Conservation (phyloP, 1,284 basidiomycete species). For the Pascua sp. region DNA sequence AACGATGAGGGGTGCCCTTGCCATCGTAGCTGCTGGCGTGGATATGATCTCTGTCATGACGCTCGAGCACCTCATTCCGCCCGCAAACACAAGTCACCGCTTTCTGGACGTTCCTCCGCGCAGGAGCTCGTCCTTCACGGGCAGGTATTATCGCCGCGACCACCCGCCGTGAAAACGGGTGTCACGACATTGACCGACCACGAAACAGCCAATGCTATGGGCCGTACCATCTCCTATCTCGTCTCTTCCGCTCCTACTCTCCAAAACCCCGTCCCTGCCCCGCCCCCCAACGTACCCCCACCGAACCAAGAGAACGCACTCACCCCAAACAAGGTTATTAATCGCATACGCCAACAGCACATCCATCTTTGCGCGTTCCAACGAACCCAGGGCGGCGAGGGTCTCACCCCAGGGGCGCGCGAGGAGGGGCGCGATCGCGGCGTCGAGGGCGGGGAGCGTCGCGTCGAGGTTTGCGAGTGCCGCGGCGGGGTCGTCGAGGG, state of each 20-base stretch:
- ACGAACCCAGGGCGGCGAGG: constrained; percentile 1
- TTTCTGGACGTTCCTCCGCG: too few species aligned
- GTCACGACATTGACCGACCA: not conserved
- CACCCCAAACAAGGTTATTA: constrained; percentile 46
- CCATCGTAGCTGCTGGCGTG: too few species aligned
- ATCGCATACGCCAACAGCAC: constrained; percentile 38
- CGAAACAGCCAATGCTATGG: not conserved
- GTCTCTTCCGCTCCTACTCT: too few species aligned
- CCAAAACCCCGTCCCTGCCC: not conserved
- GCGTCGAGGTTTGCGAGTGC: constrained; percentile 8
- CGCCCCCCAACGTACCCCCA: too few species aligned
- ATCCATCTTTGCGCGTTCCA: constrained; percentile 43
- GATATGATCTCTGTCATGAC: too few species aligned
- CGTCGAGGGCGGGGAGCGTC: constrained; percentile 14
- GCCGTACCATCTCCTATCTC: too few species aligned
- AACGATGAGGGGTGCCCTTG: too few species aligned
- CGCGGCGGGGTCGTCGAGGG: constrained; percentile 14
- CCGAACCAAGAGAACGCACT: constrained; percentile 13
- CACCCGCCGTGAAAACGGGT: too few species aligned
- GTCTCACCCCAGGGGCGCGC: constrained; percentile 5
- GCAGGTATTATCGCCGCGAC: too few species aligned
- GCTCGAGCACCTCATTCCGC: too few species aligned
- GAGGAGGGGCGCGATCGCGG: constrained; percentile 14
- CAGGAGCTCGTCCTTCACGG: too few species aligned
- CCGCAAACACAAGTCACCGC: too few species aligned